Evolutionary conservation across 345 rosid genomes (phyloP).

Genomic region (Camelina laxa): DNA sequence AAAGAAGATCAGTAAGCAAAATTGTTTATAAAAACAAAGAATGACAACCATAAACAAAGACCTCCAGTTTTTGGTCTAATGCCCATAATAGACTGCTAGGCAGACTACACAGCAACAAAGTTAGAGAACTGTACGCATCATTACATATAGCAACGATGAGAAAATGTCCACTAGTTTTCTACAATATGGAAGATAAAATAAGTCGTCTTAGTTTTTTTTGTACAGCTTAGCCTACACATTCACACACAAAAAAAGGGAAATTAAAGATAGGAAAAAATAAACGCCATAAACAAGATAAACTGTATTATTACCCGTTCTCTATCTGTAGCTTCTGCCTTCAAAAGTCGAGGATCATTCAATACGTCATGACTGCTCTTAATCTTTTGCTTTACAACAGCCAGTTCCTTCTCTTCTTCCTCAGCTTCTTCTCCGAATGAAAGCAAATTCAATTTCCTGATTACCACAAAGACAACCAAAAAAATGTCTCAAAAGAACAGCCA

Average conservation of each 20-base stretch:
- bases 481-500: conserved; percentile 30
- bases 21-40: conserved; percentile 6
- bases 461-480: conserved; percentile 39
- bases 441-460: conserved; percentile 78
- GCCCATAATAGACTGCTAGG: conserved; percentile 9
- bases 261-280: conserved; percentile 5
- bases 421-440: conserved; percentile 99
- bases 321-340: conserved; percentile 56
- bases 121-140: conserved; percentile 2
- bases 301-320: conserved; percentile 56
- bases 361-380: conserved; percentile 98
- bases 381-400: conserved; percentile 71
- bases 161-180: not conserved
- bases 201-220: not conserved
- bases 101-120: conserved; percentile 21
- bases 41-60: not conserved
- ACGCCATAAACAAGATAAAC: not conserved
- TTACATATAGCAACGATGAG: conserved; percentile 23
- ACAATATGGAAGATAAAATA: conserved; percentile 5
- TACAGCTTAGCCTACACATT: conserved; percentile 8
- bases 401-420: conserved; percentile 92
- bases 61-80: not conserved
- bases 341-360: conserved; percentile 89
- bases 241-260: conserved; percentile 10
- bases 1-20: conserved; percentile 35